Percentiles rank a stretch among this genome's conserved stretches.
Conservation (phyloP, 257 asterid genomes). For the Voacanga thouarsii region DNA sequence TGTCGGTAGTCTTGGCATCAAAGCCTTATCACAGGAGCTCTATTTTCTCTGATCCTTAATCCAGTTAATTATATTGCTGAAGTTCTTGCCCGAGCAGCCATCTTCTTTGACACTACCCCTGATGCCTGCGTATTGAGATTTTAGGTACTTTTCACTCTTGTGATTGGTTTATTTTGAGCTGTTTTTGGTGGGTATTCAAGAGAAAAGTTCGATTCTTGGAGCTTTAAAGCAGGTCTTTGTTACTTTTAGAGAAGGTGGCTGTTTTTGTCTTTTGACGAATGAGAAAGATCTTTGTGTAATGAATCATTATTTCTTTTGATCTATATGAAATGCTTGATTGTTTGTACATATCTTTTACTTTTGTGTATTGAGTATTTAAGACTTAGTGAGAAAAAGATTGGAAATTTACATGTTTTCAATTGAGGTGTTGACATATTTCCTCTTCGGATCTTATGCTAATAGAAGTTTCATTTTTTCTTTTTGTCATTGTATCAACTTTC, state of each 20-base stretch:
- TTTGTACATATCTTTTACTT: background rate
- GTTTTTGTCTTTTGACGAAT: background rate
- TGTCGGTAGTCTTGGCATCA: background rate
- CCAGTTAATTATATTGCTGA: conserved; percentile 43
- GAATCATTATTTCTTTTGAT: conserved; percentile 9
- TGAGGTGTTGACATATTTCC: background rate
- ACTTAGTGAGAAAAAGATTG: background rate
- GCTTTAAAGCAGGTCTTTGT: conserved; percentile 31
- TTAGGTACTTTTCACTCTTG: no score
- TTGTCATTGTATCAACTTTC: background rate
- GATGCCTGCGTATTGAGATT: conserved; percentile 18
- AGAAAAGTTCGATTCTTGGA: conserved; percentile 24
- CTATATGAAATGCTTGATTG: background rate
- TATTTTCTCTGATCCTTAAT: conserved; percentile 21
- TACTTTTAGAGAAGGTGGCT: background rate
- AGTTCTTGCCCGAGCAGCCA: conserved; percentile 35
- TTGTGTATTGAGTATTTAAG: background rate
- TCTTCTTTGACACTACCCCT: conserved; percentile 24
- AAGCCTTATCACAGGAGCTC: background rate
- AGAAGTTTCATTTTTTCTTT: background rate
- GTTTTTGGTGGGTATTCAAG: no score
- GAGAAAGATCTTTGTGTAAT: background rate
- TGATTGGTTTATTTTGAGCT: no score
- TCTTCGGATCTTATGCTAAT: conserved; percentile 1
- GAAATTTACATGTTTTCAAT: background rate